These are phyloP conservation scores for Articulospora tetracladia DNA, from an alignment of 495 filamentous ascomycete species.

Conservation along the genomic window DNA sequence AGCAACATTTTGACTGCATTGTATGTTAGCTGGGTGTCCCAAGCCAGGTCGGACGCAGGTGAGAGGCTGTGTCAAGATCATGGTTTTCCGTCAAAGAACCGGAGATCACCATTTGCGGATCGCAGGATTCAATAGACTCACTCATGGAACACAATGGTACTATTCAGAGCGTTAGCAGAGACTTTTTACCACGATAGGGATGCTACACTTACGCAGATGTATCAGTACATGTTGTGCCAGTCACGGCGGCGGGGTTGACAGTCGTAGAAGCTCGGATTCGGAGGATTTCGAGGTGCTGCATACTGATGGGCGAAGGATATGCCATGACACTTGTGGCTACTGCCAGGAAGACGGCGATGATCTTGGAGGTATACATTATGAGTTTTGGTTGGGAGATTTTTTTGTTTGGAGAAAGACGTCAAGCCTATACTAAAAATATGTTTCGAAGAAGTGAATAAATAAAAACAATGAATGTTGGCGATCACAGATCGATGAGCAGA, in stretches of 20 bases:
- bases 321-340: neutral
- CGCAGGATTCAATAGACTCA: neutral
- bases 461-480: constrained; percentile 10
- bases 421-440: neutral
- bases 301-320: constrained; percentile 6
- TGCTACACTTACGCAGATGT: neutral
- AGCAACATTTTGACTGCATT: constrained; percentile 30
- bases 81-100: neutral
- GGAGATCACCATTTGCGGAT: neutral
- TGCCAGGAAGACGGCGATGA: constrained; percentile 5
- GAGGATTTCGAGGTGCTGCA: constrained; percentile 6
- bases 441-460: neutral
- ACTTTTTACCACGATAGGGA: neutral
- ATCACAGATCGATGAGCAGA: constrained; percentile 9
- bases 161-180: neutral
- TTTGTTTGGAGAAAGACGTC: neutral
- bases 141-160: constrained; percentile 10
- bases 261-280: constrained; percentile 4
- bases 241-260: constrained; percentile 11
- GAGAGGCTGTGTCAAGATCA: neutral
- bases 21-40: neutral
- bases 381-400: neutral
- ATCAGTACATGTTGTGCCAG: constrained; percentile 9
- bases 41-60: neutral
- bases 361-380: constrained; percentile 4